phyloP scores from a whole-genome alignment of 805 yeast species.

The Suhomyces xylopsoci region DNA sequence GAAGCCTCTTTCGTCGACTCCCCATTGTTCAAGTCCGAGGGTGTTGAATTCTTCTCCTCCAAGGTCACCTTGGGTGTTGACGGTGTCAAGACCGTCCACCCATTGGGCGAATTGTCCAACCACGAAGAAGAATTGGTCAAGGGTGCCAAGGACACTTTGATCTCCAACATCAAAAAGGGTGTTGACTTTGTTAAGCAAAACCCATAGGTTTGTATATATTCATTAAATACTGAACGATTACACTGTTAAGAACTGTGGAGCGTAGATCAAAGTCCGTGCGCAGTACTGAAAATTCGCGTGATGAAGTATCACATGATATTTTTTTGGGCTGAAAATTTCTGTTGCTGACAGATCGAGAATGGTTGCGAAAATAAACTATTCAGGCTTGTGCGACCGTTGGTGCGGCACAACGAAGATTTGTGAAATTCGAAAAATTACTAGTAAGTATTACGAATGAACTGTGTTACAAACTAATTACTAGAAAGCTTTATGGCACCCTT shows the following conservation, averaged over 20 bases:
- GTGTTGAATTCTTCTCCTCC: slow-evolving; percentile 95
- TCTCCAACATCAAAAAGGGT: slow-evolving; percentile 93
- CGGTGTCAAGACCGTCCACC: slow-evolving; percentile 82
- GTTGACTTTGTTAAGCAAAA: slow-evolving; percentile 74
- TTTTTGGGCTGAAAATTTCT: not conserved
- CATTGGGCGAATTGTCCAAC: slow-evolving; percentile 65
- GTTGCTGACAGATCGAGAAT: not conserved
- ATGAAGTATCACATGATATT: too few species aligned
- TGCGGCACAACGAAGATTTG: not conserved
- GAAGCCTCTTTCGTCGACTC: slow-evolving; percentile 76
- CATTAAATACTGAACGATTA: not conserved
- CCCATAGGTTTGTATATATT: slow-evolving; percentile 41
- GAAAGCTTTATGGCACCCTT: not conserved
- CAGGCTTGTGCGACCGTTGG: slow-evolving; percentile 2
- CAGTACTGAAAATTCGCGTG: too few species aligned
- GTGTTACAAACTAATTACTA: not conserved
- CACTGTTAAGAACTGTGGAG: not conserved
- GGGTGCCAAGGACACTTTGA: slow-evolving; percentile 83
- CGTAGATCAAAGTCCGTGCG: too few species aligned
- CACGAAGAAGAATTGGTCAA: slow-evolving; percentile 84
- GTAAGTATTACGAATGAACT: not conserved
- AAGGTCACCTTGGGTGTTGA: slow-evolving; percentile 89
- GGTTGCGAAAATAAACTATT: slow-evolving; percentile 1
- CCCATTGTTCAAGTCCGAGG: slow-evolving; percentile 80
- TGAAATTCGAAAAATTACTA: not conserved